Evolutionary conservation across 2,329 filamentous ascomycete species (phyloP), one percentile per base, ranked within the genome.

Genomic region (Leptographium procerum): DNA sequence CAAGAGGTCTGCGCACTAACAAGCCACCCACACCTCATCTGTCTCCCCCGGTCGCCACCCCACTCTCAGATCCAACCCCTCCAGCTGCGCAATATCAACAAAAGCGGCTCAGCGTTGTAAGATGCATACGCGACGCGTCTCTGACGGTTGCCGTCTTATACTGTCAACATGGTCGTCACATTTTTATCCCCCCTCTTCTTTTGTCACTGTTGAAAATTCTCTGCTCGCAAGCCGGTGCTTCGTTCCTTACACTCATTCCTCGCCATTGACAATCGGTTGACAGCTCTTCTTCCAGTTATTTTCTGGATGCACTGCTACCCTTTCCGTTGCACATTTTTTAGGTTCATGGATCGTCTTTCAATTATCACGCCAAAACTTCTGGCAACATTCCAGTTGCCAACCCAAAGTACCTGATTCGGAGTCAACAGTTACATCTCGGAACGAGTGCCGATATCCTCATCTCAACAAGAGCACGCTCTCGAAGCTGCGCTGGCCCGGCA

Each of bases 61-160:
- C 51, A 26, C 36, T 26, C 36, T 10, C 1, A 29, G 29, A 36
- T 31, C 51, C 28, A 19, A 24, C 13, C 57, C 51, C 14, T 43
- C 40, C 40, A 28, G 11, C 14, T 43, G 19, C 53, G 36, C 9
- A 22, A 48, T 36, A 45, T 55, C 31, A 57, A 52, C 47, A 57
- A 57, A 54, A 55, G 52, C 36, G 34, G 52, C 52, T 29, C 34
- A 31, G 52, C 52, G 29, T 28, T 7, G 43, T 11, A 48, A 29
- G 11, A 34, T 24, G 19, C 43, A 33, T 29, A 53, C 56, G 56
- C 56, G 56, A 53, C 56, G 56, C 56, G 56, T 53, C 36, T 31
- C 22, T 43, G 26, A 26, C 7, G 26, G 36, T 24, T 13, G 4
- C n/a, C 31, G 28, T 52, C 56, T 57, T 52, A 52, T 57, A 33